Evolutionary conservation across 192 early-diverging fungal genomes (phyloP).

Genomic region (Martensiomyces pterosporus): DNA sequence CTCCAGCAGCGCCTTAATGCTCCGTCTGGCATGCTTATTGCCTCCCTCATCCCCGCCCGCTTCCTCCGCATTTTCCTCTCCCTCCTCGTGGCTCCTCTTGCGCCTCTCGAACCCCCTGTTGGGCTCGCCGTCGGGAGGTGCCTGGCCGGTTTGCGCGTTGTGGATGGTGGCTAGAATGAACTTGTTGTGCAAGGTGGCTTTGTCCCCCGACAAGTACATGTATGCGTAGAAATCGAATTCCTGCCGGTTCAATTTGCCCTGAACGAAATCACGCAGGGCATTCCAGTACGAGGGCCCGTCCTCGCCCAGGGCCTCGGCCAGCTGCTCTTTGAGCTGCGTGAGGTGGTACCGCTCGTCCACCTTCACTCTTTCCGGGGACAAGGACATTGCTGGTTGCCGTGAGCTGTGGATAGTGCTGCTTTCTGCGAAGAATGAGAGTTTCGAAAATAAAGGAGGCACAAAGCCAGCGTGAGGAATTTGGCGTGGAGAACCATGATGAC

Average conservation of each 20-base stretch:
- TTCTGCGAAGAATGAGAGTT: too few species aligned
- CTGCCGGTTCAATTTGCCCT: constrained; percentile 69
- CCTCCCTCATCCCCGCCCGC: constrained; percentile 13
- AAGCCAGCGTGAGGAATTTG: too few species aligned
- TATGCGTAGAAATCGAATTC: constrained; percentile 80
- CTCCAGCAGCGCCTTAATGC: constrained; percentile 51
- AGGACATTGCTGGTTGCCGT: too few species aligned
- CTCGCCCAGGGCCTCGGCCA: constrained; percentile 70
- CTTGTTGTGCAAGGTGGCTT: constrained; percentile 62
- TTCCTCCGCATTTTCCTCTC: constrained; percentile 4
- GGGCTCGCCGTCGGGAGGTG: constrained; percentile 59
- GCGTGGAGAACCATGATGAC: too few species aligned
- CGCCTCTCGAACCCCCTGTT: constrained; percentile 52
- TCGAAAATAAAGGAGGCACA: too few species aligned
- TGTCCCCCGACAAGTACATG: constrained; percentile 54
- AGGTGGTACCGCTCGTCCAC: constrained; percentile 47
- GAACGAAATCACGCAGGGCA: constrained; percentile 68
- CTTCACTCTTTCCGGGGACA: too few species aligned
- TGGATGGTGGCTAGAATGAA: constrained; percentile 76
- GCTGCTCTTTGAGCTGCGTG: constrained; percentile 62
- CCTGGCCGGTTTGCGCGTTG: constrained; percentile 65
- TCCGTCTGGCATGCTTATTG: constrained; percentile 41
- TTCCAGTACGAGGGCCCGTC: constrained; percentile 73
- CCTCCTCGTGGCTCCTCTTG: constrained; percentile 32
- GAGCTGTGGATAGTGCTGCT: too few species aligned